Base-by-base conservation (phyloP, 2,329 filamentous ascomycete species). In the Paraphaeosphaeria minitans region DNA sequence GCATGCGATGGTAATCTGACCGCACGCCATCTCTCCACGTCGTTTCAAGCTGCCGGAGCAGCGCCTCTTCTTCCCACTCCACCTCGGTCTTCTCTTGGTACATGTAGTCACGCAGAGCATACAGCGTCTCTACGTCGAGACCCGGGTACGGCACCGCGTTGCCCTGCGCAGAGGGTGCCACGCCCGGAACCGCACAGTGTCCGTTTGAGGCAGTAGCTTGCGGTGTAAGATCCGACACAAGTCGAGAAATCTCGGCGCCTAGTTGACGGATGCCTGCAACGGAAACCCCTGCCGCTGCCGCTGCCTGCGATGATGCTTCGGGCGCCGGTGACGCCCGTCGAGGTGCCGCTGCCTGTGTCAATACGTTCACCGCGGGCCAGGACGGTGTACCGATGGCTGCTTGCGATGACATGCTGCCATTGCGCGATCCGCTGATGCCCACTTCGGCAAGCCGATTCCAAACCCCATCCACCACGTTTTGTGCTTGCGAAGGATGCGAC, bases 11-110 rank as follows among this genome's bases (percentile, higher is more conserved):
- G 39, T 68, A 63, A 50, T 71, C 66, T 13, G 64, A 66, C 50
- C 73, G 60, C 12, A 75, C 68, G 19, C 63, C 62, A 45, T 71
- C 71, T 59, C 73, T 62, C 73, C 73, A 75, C 4, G 61, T 63
- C 24, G 56, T 67, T 61, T 75, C 73, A 19, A 75, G 58, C 13
- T 65, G 66, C 22, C 68, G 69, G 13, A 75, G 69, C 9, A 75
- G 62, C 22, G 61, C 48, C 14, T 74, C 68, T 53, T 75, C 72
- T 16, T 75, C 70, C 55, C 68, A 63, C 13, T 62, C 53, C 8
- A 65, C 52, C 21, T 60, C 63, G 19, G 57, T 58, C 29, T 70
- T 68, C 52, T 73, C 69, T 29, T 61, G 63, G 48, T 75, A 75
- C 13, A 75, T 66, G 52, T 74, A 72, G 14, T 67, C 61, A 24